These are phyloP conservation scores for Ganoderma sinense DNA, from an alignment of 1,284 basidiomycete genomes.

Conservation along the genomic window DNA sequence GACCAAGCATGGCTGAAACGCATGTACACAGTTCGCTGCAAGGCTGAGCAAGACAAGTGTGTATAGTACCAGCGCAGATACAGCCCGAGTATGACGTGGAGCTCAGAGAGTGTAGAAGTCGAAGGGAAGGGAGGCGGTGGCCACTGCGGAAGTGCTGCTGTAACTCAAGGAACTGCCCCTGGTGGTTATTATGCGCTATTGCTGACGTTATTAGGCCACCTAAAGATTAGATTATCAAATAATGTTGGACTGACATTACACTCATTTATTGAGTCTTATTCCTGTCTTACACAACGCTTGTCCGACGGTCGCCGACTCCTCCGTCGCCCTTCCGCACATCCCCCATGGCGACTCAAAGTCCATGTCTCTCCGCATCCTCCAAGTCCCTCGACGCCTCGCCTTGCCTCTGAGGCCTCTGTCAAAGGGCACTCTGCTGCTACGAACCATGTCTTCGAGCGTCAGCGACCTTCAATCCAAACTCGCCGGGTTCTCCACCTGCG, in stretches of 20 bases:
- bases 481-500: slow-evolving; percentile 70
- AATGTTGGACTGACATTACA: not conserved
- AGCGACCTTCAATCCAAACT: slow-evolving; percentile 43
- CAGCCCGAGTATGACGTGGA: not conserved
- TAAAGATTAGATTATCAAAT: not conserved
- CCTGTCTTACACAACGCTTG: not conserved
- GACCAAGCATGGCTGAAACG: slow-evolving; percentile 24
- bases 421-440: not conserved
- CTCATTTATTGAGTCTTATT: not conserved
- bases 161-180: not conserved
- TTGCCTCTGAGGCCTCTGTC: not conserved
- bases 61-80: not conserved
- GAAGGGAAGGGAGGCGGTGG: not conserved
- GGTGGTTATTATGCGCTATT: slow-evolving; percentile 4
- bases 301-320: slow-evolving; percentile 10
- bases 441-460: slow-evolving; percentile 30
- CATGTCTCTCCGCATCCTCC: slow-evolving; percentile 9
- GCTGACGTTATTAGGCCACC: slow-evolving; percentile 16
- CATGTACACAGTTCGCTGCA: not conserved
- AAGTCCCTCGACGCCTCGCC: not conserved
- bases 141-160: not conserved
- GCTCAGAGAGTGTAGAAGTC: not conserved
- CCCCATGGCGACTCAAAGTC: not conserved
- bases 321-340: slow-evolving; percentile 5
- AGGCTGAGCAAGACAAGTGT: not conserved